Evolutionary conservation across 2,329 filamentous ascomycete species (phyloP), one percentile per base, ranked within the genome.

Genomic region (Xylogone sp.): DNA sequence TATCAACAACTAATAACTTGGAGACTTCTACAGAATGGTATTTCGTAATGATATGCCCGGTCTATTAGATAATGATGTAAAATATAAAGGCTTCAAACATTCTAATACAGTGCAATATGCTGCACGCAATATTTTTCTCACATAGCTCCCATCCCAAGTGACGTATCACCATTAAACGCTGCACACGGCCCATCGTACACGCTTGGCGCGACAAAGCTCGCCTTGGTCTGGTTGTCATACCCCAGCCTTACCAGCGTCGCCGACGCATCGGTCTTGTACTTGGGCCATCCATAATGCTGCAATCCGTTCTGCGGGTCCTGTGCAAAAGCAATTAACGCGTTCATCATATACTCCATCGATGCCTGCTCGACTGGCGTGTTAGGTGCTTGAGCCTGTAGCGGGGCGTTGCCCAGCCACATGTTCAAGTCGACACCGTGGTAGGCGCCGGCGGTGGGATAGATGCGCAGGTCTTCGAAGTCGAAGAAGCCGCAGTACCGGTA

Each of bases 401-500:
- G 48, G 8, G 54, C 56, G 3, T 59, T 62, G 42, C 61, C 62
- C 29, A 67, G 64, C 1, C 67, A 53, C 31, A 63, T 55, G 13
- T 60, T 52, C 22, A 68, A 56, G 46, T 69, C 65, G 19, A 56
- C 48, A 8, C 54, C 59, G 49, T 68, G 65, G 53, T 63, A 69
- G 5, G 66, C 61, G 5, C 65, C 62, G 27, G 54, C 59, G 6
- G 50, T 47, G 13, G 59, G 57, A 21, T 51, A 57, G 7, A 68
- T 47, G 6, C 51, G 53, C 21, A 65, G 51, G 34, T 67, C 67
- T 4, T 56, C 55, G 27, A 62, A 68, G 34, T 59, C 55, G 7
- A 64, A 65, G 21, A 64, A 60, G 46, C 64, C 68, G 16, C 61
- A 55, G 50, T 68, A 69, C n/a, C 65, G 60, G 57, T 63, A 69